These are phyloP conservation scores for Fusarium devonianum DNA, from an alignment of 2,329 filamentous ascomycete species.

Conservation along the genomic window DNA sequence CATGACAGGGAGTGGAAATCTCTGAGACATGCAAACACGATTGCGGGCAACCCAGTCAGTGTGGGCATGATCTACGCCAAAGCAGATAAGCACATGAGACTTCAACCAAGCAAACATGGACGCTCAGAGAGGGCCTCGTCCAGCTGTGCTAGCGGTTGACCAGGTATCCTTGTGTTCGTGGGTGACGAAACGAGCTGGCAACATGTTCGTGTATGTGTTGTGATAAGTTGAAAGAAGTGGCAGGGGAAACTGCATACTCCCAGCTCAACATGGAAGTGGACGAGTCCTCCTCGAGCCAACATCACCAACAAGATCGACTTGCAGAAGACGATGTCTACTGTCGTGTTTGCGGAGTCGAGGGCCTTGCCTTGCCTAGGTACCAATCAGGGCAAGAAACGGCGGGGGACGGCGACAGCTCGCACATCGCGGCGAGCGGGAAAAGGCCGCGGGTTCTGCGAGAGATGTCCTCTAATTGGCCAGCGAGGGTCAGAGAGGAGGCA, in stretches of 20 bases:
- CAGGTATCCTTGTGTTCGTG: constrained; percentile 5
- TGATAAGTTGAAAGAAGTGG: constrained; percentile 25
- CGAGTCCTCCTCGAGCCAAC: constrained; percentile 16
- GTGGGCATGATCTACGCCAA: too few species aligned
- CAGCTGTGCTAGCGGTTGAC: too few species aligned
- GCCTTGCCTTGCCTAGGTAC: constrained; percentile 29
- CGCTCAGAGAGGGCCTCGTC: too few species aligned
- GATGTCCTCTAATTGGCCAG: constrained; percentile 28
- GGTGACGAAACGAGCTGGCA: too few species aligned
- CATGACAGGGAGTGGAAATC: constrained; percentile 24
- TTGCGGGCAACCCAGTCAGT: too few species aligned
- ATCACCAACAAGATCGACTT: constrained; percentile 14
- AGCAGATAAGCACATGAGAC: too few species aligned
- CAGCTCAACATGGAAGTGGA: constrained; percentile 15
- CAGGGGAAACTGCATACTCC: constrained; percentile 17
- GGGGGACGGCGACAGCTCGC: constrained; percentile 34
- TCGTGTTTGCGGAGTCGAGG: constrained; percentile 29
- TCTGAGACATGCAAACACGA: too few species aligned
- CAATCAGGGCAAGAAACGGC: constrained; percentile 32
- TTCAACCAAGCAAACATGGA: too few species aligned
- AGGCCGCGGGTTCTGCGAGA: constrained; percentile 23
- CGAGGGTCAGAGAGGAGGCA: constrained; percentile 24
- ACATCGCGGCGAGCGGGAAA: constrained; percentile 28
- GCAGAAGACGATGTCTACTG: constrained; percentile 35
- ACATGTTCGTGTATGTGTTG: too few species aligned